Base-by-base conservation (phyloP, 768 basidiomycete species). In the Austroboletus eburneus region DNA sequence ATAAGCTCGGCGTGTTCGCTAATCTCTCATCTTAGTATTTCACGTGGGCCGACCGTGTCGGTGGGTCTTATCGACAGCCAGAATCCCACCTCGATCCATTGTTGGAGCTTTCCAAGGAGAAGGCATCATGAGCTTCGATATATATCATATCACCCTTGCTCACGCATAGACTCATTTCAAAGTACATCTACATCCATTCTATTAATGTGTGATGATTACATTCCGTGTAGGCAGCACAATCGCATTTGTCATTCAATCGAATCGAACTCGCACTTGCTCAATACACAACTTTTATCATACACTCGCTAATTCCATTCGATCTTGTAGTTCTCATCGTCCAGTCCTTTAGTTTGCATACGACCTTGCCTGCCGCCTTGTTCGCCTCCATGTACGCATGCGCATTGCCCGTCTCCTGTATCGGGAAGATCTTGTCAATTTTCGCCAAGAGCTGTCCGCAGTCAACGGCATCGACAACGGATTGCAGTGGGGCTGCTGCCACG, bases 51-150 rank as follows among this genome's bases (percentile, higher is more conserved):
- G 96, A 98, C 67, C 80, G 82, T 38, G 73, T 73, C 45, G 83
- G 82, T 46, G 83, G 81, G 38, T 93, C 92, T 13, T 98, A 97
- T 69, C 86, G 93, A 35, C 84, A 93, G 49, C 96, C 96, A 4
- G 79, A 80, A 40, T 79, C 84, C 3, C 72, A 76, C 36, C 79
- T 95, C 25, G 96, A 99, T 63, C 96, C 95, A 3, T 58, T 96
- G 39, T 72, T 88, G 23, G 87, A 91, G 54, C 61, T 70, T 16
- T 54, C 63, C 41, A 65, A 69, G 12, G 59, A 68, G 35, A 67
- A 71, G 46, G 22, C 25, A 0, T 42, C 32, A 37, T 65, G 37
- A 55, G 9, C 21, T 24, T 8, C 13, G n/a, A 30, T 17, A 17
- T 32, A n/a, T 27, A 41, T 42, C 35, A 24, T 25, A 21, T 48